phyloP scores from a whole-genome alignment of 2,329 filamentous ascomycete genomes.

The Calonectria multiphialidica region DNA sequence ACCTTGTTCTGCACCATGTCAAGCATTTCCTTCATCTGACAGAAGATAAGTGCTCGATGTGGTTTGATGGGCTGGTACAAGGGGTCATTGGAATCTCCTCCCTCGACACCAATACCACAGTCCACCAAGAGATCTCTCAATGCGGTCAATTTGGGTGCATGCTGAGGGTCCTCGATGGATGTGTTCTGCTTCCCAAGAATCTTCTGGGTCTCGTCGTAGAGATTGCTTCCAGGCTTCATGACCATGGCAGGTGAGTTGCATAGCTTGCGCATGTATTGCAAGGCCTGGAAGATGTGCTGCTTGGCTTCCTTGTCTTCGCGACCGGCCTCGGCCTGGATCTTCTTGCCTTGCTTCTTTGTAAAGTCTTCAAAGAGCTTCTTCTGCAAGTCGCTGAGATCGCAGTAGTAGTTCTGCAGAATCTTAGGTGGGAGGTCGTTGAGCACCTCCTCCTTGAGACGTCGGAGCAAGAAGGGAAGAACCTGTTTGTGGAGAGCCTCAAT shows the following conservation, averaged over 20 bases:
- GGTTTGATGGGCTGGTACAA: slow-evolving; percentile 89
- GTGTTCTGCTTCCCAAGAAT: slow-evolving; percentile 84
- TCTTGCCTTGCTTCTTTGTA: slow-evolving; percentile 91
- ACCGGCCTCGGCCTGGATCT: slow-evolving; percentile 85
- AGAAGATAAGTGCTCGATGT: slow-evolving; percentile 96
- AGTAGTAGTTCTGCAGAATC: slow-evolving; percentile 99
- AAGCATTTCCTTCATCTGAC: slow-evolving; percentile 99
- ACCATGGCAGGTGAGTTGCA: slow-evolving; percentile 98
- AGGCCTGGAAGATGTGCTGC: slow-evolving; percentile 97
- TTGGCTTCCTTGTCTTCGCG: slow-evolving; percentile 93
- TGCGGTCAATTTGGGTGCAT: slow-evolving; percentile 93
- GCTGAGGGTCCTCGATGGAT: slow-evolving; percentile 83
- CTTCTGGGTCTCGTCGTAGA: slow-evolving; percentile 89
- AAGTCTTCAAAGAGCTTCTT: slow-evolving; percentile 97
- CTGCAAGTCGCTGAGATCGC: slow-evolving; percentile 94
- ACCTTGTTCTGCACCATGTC: slow-evolving; percentile 98
- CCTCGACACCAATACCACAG: slow-evolving; percentile 91
- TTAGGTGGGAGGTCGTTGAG: slow-evolving; percentile 96
- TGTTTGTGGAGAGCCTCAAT: slow-evolving; percentile 99
- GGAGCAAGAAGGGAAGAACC: slow-evolving; percentile 94
- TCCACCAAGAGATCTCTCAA: slow-evolving; percentile 95
- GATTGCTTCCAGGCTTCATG: slow-evolving; percentile 91
- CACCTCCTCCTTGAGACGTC: slow-evolving; percentile 97
- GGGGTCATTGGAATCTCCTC: slow-evolving; percentile 69
- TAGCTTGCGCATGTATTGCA: slow-evolving; percentile 99